A percentile compares a stretch with the other conserved stretches of the same genome.
These are phyloP conservation scores for Acanthamoeba triangularis DNA, from an alignment of 208 protist genomes.

Conservation along the genomic window DNA sequence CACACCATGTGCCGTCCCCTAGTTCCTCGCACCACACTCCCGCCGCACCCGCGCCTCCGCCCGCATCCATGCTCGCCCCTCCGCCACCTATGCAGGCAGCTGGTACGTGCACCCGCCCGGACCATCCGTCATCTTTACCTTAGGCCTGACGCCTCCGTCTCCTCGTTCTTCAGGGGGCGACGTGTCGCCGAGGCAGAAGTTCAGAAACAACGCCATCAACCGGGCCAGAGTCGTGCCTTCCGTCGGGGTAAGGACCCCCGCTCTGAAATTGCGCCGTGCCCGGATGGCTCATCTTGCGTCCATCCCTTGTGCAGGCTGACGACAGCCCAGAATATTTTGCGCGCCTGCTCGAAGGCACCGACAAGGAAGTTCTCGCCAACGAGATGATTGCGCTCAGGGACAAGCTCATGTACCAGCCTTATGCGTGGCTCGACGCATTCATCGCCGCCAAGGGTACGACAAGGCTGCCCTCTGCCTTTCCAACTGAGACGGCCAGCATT, in stretches of 20 bases:
- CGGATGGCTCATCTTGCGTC: background rate
- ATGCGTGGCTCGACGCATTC: slow-evolving; percentile 31
- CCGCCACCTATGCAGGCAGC: slow-evolving; percentile 2
- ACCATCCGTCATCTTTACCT: background rate
- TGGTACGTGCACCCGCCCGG: background rate
- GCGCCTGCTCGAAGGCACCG: slow-evolving; percentile 19
- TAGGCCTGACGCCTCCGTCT: background rate
- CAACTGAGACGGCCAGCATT: background rate
- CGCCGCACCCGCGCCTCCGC: slow-evolving; percentile 9
- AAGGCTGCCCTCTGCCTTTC: background rate
- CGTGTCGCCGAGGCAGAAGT: slow-evolving; percentile 57
- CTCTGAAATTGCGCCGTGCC: background rate
- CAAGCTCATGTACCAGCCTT: slow-evolving; percentile 50
- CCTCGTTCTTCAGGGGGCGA: background rate
- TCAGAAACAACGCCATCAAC: slow-evolving; percentile 60
- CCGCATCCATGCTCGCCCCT: background rate
- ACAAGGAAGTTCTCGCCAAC: background rate
- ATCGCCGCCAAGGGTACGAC: slow-evolving; percentile 35
- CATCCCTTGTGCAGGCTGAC: background rate
- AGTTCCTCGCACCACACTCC: background rate
- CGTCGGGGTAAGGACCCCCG: background rate
- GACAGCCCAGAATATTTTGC: slow-evolving; percentile 49
- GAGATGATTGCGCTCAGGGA: slow-evolving; percentile 17
- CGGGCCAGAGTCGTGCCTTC: slow-evolving; percentile 11
- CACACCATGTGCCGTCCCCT: background rate